Evolutionary conservation across 1,139 yeast genomes (phyloP).

Genomic region (Lodderomyces jiufengensis): DNA sequence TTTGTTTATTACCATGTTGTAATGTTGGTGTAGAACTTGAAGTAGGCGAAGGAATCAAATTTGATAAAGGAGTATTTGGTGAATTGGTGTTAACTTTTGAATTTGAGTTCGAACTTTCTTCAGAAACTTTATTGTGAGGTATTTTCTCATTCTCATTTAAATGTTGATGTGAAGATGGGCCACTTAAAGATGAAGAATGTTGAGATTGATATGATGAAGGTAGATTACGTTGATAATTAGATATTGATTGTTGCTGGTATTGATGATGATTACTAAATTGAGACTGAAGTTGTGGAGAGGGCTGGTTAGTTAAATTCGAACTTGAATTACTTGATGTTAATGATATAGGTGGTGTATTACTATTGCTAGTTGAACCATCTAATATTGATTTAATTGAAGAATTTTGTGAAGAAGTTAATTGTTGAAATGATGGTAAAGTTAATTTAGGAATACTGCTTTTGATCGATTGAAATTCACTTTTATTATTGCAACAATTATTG

Average conservation of each 20-base stretch:
- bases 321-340: neutral
- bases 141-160: neutral
- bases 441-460: neutral
- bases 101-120: neutral
- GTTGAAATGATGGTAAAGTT: constrained; percentile 1
- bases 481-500: no score
- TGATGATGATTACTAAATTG: neutral
- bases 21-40: neutral
- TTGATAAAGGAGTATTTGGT: neutral
- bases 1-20: constrained; percentile 6
- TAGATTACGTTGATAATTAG: neutral
- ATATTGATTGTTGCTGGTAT: neutral
- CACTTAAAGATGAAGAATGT: neutral
- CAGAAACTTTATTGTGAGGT: no score
- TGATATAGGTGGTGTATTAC: no score
- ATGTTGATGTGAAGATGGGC: neutral
- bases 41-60: neutral
- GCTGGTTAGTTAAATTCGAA: no score
- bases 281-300: neutral
- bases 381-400: constrained; percentile 1
- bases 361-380: neutral
- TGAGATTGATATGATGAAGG: neutral
- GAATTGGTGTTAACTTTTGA: neutral
- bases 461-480: no score
- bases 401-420: neutral